These are phyloP conservation scores for Teratosphaeria destructans DNA, from an alignment of 2,329 filamentous ascomycete genomes.

Conservation along the genomic window DNA sequence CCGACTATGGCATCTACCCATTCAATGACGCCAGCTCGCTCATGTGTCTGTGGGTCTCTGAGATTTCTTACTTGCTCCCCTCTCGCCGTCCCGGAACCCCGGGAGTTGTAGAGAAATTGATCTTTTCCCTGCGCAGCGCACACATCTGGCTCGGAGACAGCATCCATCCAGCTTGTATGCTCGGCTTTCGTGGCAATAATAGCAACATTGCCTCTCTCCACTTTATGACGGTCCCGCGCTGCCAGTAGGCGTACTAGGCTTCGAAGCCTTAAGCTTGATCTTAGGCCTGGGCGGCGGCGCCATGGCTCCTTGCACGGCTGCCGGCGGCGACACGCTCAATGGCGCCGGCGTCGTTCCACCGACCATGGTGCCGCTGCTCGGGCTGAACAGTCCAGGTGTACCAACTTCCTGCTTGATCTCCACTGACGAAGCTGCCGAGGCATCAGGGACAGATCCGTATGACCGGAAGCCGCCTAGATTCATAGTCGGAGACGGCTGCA, in stretches of 20 bases:
- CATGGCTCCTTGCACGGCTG: not conserved
- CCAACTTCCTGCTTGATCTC: slow-evolving; percentile 5
- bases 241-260: not conserved
- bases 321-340: slow-evolving; percentile 3
- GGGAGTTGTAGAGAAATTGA: too few species aligned
- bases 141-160: not conserved
- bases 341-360: not conserved
- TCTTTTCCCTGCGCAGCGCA: too few species aligned
- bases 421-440: not conserved
- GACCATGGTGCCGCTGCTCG: not conserved
- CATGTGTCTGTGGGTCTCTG: too few species aligned
- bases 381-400: not conserved
- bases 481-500: slow-evolving; percentile 2
- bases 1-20: too few species aligned
- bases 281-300: slow-evolving; percentile 9
- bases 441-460: slow-evolving; percentile 7
- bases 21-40: too few species aligned
- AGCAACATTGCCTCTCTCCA: not conserved
- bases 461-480: slow-evolving; percentile 17
- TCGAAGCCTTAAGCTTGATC: slow-evolving; percentile 7
- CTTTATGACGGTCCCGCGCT: not conserved
- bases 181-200: not conserved
- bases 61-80: too few species aligned
- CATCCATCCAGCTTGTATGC: not conserved
- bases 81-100: too few species aligned